phyloP scores from a whole-genome alignment of 495 filamentous ascomycete species.

The Aspergillus bridgeri region DNA sequence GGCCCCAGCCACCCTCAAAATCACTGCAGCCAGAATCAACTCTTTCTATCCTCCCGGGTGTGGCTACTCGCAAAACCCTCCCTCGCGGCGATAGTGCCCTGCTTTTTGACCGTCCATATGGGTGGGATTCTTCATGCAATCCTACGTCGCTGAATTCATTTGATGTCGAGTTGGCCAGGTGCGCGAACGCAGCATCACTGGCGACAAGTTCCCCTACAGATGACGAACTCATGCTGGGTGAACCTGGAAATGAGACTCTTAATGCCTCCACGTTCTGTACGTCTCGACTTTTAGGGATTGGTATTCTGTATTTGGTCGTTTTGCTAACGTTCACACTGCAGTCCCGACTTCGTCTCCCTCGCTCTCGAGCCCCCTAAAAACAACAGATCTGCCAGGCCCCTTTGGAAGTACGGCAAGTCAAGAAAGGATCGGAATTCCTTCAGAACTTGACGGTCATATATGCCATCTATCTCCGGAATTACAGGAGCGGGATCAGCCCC shows the following conservation, averaged over 20 bases:
- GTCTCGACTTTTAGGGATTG: neutral
- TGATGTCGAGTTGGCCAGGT: conserved; percentile 2
- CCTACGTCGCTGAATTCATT: conserved; percentile 2
- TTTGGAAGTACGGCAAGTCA: conserved; percentile 1
- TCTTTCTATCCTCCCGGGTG: conserved; percentile 1
- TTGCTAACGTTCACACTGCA: too few relatives aligned
- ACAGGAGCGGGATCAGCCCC: neutral
- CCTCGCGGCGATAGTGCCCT: conserved; percentile 1
- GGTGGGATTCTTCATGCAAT: neutral
- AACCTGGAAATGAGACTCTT: conserved; percentile 1
- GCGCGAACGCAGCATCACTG: conserved; percentile 2
- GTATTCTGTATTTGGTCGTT: neutral
- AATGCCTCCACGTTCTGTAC: conserved; percentile 2
- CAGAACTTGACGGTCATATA: conserved; percentile 2
- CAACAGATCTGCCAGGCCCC: conserved; percentile 2
- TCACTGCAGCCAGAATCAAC: neutral
- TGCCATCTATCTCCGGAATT: conserved; percentile 1
- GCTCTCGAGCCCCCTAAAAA: neutral
- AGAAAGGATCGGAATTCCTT: neutral
- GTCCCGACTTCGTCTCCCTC: too few relatives aligned
- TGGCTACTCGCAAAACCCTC: neutral
- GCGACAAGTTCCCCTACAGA: conserved; percentile 2
- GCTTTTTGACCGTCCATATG: conserved; percentile 1
- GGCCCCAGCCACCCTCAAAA: conserved; percentile 1
- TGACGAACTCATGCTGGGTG: neutral